phyloP scores from a whole-genome alignment of 176 grass and related monocot species.

The Puya raimondii region DNA sequence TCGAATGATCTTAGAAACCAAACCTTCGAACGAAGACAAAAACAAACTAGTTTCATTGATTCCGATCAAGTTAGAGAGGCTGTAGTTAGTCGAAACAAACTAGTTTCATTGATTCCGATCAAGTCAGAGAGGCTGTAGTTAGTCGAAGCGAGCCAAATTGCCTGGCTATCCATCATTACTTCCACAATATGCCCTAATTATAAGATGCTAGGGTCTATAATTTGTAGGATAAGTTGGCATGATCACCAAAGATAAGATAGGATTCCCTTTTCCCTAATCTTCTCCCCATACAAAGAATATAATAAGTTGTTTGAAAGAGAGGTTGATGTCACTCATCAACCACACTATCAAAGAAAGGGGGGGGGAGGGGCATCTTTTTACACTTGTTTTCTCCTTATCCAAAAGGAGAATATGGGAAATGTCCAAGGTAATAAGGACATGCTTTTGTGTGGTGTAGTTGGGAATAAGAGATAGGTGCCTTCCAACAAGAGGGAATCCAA shows the following conservation, averaged over 20 bases:
- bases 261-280: not conserved
- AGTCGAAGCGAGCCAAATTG: no score
- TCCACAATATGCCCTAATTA: no score
- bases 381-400: not conserved
- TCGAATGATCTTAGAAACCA: no score
- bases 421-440: conserved; percentile 4
- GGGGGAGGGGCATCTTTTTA: not conserved
- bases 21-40: no score
- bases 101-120: no score
- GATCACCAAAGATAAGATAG: not conserved
- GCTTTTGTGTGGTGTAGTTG: not conserved
- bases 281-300: not conserved
- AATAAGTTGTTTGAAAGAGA: not conserved
- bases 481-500: conserved; percentile 26
- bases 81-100: no score
- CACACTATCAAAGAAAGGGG: no score
- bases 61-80: no score
- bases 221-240: not conserved
- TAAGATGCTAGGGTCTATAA: not conserved
- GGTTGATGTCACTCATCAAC: not conserved
- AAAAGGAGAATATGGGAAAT: not conserved
- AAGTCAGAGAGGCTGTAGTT: no score
- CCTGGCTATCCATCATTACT: no score
- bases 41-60: no score
- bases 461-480: not conserved